phyloP scores from a whole-genome alignment of 805 yeast genomes.

The Starmerella asiatica region DNA sequence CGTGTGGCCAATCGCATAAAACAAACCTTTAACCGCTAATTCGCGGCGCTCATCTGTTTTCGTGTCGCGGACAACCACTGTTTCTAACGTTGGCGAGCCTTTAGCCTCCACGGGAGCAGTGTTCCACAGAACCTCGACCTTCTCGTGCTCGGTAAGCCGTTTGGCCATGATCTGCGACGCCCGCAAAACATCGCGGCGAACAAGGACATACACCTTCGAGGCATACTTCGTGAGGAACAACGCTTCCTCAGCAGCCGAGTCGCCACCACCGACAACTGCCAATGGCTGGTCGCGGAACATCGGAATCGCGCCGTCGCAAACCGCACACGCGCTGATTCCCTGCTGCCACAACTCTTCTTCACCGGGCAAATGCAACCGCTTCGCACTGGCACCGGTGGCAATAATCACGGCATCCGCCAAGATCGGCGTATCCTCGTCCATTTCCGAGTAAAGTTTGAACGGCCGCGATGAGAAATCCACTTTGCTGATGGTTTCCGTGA shows the following conservation, averaged over 20 bases:
- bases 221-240: slow-evolving; percentile 93
- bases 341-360: slow-evolving; percentile 98
- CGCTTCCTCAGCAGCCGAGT: slow-evolving; percentile 99
- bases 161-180: slow-evolving; percentile 96
- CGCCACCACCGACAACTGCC: slow-evolving; percentile 98
- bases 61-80: slow-evolving; percentile 54
- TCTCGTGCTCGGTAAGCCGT: slow-evolving; percentile 71
- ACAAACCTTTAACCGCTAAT: slow-evolving; percentile 74
- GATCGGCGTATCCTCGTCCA: slow-evolving; percentile 73
- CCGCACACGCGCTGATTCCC: slow-evolving; percentile 99
- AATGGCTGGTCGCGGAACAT: slow-evolving; percentile 95
- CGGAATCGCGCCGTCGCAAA: slow-evolving; percentile 99
- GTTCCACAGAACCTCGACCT: slow-evolving; percentile 82
- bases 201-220: slow-evolving; percentile 83
- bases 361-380: slow-evolving; percentile 86
- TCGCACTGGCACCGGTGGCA: slow-evolving; percentile 98
- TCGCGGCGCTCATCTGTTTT: slow-evolving; percentile 56
- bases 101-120: slow-evolving; percentile 75
- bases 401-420: slow-evolving; percentile 85
- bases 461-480: slow-evolving; percentile 81
- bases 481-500: slow-evolving; percentile 90
- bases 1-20: slow-evolving; percentile 94
- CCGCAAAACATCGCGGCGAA: slow-evolving; percentile 86
- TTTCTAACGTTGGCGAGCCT: slow-evolving; percentile 71
- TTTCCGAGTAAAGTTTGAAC: slow-evolving; percentile 94